Percentiles rank a stretch among this genome's conserved stretches.
phyloP scores from a whole-genome alignment of 257 asterid genomes.

The Solanum paucissectum region DNA sequence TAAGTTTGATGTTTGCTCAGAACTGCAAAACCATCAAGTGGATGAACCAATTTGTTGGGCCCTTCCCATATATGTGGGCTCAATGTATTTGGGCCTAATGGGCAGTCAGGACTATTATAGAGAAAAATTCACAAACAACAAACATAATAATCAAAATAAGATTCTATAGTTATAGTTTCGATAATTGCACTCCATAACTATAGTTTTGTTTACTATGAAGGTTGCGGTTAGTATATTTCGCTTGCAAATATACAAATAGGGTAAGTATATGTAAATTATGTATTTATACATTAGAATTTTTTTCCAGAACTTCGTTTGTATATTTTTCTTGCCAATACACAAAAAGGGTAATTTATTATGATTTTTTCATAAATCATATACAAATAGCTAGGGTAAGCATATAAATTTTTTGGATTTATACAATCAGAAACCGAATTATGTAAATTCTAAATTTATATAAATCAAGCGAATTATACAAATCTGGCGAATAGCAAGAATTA shows the following conservation, averaged over 20 bases:
- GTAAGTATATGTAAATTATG: neutral
- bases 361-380: neutral
- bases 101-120: too few relatives aligned
- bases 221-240: neutral
- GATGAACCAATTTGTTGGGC: neutral
- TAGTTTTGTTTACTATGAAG: too few relatives aligned
- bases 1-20: neutral
- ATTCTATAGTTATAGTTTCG: too few relatives aligned
- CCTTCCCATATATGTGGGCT: neutral
- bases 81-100: neutral
- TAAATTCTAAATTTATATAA: too few relatives aligned
- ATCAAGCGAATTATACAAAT: neutral
- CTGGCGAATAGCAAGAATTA: neutral
- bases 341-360: neutral
- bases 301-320: too few relatives aligned
- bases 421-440: too few relatives aligned
- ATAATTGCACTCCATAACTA: accelerated
- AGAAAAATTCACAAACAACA: too few relatives aligned
- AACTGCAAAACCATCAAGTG: neutral
- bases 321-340: too few relatives aligned
- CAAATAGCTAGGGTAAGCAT: too few relatives aligned
- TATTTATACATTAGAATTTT: too few relatives aligned
- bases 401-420: neutral
- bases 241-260: too few relatives aligned
- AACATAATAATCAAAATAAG: neutral